phyloP scores from a whole-genome alignment of 352 stramenopile genomes.

The Phytopythium mirpurense region DNA sequence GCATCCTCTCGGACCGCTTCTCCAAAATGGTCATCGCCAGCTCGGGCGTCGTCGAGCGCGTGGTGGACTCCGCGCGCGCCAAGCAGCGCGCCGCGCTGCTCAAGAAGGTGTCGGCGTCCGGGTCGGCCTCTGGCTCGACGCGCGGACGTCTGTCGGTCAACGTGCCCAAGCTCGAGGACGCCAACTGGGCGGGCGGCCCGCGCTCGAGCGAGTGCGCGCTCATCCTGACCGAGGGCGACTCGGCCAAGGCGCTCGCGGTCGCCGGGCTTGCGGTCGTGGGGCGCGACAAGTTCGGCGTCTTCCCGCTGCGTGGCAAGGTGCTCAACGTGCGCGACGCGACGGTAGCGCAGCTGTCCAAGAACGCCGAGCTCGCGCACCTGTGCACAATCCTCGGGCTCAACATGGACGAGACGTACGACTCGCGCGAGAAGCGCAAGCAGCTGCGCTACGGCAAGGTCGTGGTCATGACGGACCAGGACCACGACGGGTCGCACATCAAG shows the following conservation, averaged over 20 bases:
- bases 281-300: constrained; percentile 98
- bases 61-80: constrained; percentile 90
- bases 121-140: constrained; percentile 12
- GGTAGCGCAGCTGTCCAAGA: constrained; percentile 86
- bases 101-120: constrained; percentile 79
- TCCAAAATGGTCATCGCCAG: constrained; percentile 94
- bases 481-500: constrained; percentile 99
- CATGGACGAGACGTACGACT: constrained; percentile 93
- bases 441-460: constrained; percentile 99
- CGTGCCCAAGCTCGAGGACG: constrained; percentile 99
- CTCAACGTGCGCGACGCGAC: constrained; percentile 89
- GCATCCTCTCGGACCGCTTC: constrained; percentile 91
- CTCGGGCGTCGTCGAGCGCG: constrained; percentile 93
- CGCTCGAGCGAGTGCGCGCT: constrained; percentile 92
- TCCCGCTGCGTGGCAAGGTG: constrained; percentile 96
- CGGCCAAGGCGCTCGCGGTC: constrained; percentile 98
- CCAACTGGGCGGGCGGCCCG: constrained; percentile 94
- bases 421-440: constrained; percentile 81
- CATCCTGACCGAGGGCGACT: constrained; percentile 99
- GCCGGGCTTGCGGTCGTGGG: constrained; percentile 97
- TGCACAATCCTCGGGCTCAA: constrained; percentile 98
- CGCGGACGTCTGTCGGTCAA: constrained; percentile 77
- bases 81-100: constrained; percentile 93
- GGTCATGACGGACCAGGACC: constrained; percentile 99
- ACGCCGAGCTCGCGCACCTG: constrained; percentile 94